Conservation (phyloP, 164 flowering plant species). For the Vitis vinifera region DNA sequence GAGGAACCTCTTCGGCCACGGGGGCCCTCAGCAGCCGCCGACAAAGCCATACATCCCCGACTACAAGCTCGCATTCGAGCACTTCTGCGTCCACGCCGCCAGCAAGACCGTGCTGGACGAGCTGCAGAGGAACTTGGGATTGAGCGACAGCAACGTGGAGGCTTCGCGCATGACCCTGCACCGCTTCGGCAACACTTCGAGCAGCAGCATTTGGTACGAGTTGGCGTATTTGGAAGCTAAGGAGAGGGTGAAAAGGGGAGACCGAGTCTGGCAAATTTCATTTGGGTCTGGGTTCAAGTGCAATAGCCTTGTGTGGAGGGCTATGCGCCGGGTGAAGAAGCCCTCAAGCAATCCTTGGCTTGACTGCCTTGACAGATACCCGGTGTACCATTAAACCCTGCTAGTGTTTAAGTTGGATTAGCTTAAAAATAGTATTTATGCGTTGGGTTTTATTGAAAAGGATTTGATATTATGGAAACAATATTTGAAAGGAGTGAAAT, state of each 20-base stretch:
- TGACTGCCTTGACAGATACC: constrained; percentile 56
- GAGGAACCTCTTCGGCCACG: constrained; percentile 41
- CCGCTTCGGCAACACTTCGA: constrained; percentile 92
- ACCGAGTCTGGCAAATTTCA: constrained; percentile 86
- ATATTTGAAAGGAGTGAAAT: too few species aligned
- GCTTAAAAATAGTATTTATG: too few species aligned
- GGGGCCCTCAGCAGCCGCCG: not conserved
- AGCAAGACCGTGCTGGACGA: constrained; percentile 79
- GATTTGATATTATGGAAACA: too few species aligned
- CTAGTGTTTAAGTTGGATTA: too few species aligned
- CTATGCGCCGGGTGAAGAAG: constrained; percentile 53
- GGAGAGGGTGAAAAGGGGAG: constrained; percentile 69
- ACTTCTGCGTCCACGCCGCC: constrained; percentile 86
- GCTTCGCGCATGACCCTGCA: constrained; percentile 82
- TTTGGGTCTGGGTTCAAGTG: constrained; percentile 98
- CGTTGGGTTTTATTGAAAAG: too few species aligned
- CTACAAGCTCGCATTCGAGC: constrained; percentile 96
- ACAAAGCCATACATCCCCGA: constrained; percentile 86
- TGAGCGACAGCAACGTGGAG: constrained; percentile 74
- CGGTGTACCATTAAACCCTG: constrained; percentile 18
- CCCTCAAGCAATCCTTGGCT: constrained; percentile 81
- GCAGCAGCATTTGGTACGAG: constrained; percentile 97
- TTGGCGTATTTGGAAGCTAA: constrained; percentile 90
- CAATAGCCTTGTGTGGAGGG: constrained; percentile 82
- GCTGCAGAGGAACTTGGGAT: constrained; percentile 80